A percentile compares a stretch with the other conserved stretches of the same genome.
Conservation (phyloP, 768 basidiomycete genomes). For the Calvatia gigantea region DNA sequence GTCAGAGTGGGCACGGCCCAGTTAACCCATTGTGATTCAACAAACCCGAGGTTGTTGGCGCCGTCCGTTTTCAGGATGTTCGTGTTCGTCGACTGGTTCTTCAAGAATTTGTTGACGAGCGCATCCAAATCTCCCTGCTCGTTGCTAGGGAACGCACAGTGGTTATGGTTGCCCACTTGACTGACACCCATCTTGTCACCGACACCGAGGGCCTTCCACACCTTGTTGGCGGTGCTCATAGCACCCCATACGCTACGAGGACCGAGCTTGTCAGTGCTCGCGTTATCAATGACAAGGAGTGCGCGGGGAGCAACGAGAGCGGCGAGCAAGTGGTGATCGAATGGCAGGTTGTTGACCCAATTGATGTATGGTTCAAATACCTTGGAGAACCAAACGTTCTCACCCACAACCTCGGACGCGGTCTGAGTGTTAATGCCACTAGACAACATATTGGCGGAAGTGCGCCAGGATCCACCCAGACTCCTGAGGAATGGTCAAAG, state of each 20-base stretch:
- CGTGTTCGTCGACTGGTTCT: constrained; percentile 44
- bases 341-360: constrained; percentile 42
- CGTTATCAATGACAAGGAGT: constrained; percentile 52
- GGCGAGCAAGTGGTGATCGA: constrained; percentile 57
- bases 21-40: constrained; percentile 42
- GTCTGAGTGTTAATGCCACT: constrained; percentile 45
- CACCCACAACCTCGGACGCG: constrained; percentile 52
- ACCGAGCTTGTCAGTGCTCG: constrained; percentile 52
- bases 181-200: constrained; percentile 47
- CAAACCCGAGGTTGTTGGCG: constrained; percentile 35
- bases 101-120: constrained; percentile 54
- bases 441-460: constrained; percentile 44
- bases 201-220: constrained; percentile 49
- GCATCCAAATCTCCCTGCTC: constrained; percentile 45
- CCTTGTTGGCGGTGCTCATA: constrained; percentile 44
- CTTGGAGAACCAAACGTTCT: constrained; percentile 64
- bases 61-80: constrained; percentile 42
- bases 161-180: constrained; percentile 49
- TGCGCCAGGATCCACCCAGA: constrained; percentile 58
- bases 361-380: constrained; percentile 45
- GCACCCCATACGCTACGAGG: constrained; percentile 47
- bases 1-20: constrained; percentile 45
- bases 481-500: constrained; percentile 58
- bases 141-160: constrained; percentile 50
- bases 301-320: constrained; percentile 54